Base-by-base conservation (phyloP, 2,329 filamentous ascomycete species). In the Nemania diffusa region DNA sequence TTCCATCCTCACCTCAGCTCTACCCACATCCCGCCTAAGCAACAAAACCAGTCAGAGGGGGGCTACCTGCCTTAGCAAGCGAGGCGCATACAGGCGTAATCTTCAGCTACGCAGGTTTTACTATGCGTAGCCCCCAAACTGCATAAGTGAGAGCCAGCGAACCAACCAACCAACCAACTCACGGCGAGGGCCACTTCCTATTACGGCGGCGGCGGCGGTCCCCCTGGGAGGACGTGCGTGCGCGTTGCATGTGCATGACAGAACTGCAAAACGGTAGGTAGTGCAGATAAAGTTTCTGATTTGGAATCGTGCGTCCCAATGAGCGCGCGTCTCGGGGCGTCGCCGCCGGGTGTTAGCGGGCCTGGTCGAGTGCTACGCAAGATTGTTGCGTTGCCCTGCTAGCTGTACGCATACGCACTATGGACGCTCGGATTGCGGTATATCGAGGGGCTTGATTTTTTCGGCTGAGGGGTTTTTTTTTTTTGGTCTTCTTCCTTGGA, bases 221-320 rank as follows among this genome's bases (percentile, higher is more conserved):
- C 11, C 17, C 8, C 46, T 40, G 17, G 13, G 8, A 40, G 4
- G 15, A 40, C 11, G 37, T 40, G 11, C 11, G 37, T 40, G 32
- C 57, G 51, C 48, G 17, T 27, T 20, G 15, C 20, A 15, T 29
- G 44, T 51, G 50, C 58, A 62, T 62, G 46, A 34, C 58, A 27
- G 34, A 22, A n/a, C n/a, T n/a, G n/a, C n/a, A n/a, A 26, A 27
- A 15, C 24, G 13, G n/a, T 40, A 32, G 56, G 65, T 64, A 56
- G 65, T 64, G 61, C 56, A 67, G 60, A 64, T 64, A 60, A 40
- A 60, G 65, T 64, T 64, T 15, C 7, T 26, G 51, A 67, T 67
- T 67, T 67, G 65, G 61, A 67, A 67, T 67, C 20, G 5, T 20
- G 34, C 11, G 4, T n/a, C 3, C 64, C 64, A 67, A 67, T 67